Base-by-base conservation (phyloP, 1,139 yeast species). In the Debaryomycetaceae sp. region DNA sequence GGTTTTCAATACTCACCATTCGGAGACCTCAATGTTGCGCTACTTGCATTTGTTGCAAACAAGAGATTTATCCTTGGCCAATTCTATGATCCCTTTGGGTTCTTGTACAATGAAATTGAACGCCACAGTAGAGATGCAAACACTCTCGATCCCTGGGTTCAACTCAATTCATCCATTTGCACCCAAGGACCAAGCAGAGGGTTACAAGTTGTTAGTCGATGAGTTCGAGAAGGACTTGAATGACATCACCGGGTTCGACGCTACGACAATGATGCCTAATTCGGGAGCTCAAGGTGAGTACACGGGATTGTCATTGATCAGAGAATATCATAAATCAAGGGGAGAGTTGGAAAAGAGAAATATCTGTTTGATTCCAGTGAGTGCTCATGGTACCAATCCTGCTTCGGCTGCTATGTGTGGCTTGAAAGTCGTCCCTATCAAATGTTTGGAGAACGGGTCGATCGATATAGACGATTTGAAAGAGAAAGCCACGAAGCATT, bases 271-370 rank as follows among this genome's bases (percentile, higher is more conserved):
- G 48, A 95, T 90, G 83, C 99, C 99, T 52, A 93, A 93, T 66
- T 88, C 97, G 40, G 99, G 99, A 55, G 99, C 99, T 37, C 97
- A 91, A 68, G 99, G 99, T 65, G 99, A 93, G 69, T 93, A 87
- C 69, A 83, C 98, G 24, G 99, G 99, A 35, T 76, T 93, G 52
- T 81, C 96, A 46, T 89, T 90, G 45, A 93, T 93, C 56, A 80
- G 84, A 57, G 81, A 87, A 42, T 93, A 88, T 65, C 81, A 87
- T 57, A 81, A 81, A 50, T 72, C 87, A 33, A 76, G 73, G 45
- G 96, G 95, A 39, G 85, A 91, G 59, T 57, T 67, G 49, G 70
- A 76, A 33, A 67, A 81, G 51, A 81, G 99, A 63, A 84, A 91
- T 63, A 78, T 93, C 46, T 93, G 97, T 67, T 78, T 93, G 62